Evolutionary conservation across 2,329 filamentous ascomycete species (phyloP).

Genomic region (Fusarium sp.): DNA sequence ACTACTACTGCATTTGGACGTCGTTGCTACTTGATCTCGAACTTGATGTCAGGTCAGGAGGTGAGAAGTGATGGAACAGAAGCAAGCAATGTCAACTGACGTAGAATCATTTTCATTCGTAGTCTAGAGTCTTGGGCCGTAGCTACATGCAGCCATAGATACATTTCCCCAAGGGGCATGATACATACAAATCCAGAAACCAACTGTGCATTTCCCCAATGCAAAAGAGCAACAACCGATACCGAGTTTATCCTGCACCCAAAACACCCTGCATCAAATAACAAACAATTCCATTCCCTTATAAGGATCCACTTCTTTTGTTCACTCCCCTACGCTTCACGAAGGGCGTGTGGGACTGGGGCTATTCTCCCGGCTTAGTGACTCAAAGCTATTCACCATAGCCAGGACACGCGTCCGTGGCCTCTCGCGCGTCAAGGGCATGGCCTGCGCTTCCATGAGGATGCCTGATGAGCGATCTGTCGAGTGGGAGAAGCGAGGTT

Average conservation of each 20-base stretch:
- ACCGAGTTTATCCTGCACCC: constrained; percentile 18
- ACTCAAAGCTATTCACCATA: constrained; percentile 67
- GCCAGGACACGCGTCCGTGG: constrained; percentile 59
- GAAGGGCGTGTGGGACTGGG: constrained; percentile 51
- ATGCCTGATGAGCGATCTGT: constrained; percentile 48
- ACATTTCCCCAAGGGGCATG: constrained; percentile 17
- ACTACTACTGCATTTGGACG: neutral
- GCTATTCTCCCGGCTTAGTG: constrained; percentile 54
- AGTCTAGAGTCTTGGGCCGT: constrained; percentile 19
- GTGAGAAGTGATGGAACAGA: neutral
- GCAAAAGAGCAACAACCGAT: constrained; percentile 16
- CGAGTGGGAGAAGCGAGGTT: constrained; percentile 42
- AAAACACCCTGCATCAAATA: constrained; percentile 32
- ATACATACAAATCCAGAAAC: constrained; percentile 7
- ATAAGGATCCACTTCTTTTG: neutral
- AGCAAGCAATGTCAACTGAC: neutral
- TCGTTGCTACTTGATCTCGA: neutral
- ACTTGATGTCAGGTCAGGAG: neutral
- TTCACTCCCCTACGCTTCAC: neutral
- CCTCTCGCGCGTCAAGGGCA: constrained; percentile 50
- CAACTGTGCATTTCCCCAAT: constrained; percentile 12
- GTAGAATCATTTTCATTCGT: neutral
- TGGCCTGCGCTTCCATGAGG: constrained; percentile 58
- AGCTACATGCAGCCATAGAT: constrained; percentile 21
- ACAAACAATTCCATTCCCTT: constrained; percentile 7